A percentile compares a stretch with the other conserved stretches of the same genome.
phyloP scores from a whole-genome alignment of 495 filamentous ascomycete genomes.

The Penicillium antarcticum region DNA sequence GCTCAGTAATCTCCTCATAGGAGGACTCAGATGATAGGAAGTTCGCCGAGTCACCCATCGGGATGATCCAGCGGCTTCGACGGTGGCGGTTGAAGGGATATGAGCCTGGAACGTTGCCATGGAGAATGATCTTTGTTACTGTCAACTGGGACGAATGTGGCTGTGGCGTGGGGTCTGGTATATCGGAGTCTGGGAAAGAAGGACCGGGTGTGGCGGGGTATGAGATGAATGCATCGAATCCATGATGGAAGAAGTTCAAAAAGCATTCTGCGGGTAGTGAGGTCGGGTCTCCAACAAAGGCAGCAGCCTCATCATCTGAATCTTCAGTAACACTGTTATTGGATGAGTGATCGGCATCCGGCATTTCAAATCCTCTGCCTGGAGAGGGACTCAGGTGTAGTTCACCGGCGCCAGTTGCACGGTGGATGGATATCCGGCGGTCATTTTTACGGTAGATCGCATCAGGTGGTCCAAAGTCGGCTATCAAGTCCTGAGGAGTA shows the following conservation, averaged over 20 bases:
- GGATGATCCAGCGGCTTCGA: slow-evolving; percentile 81
- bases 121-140: slow-evolving; percentile 85
- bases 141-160: slow-evolving; percentile 60
- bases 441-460: slow-evolving; percentile 93
- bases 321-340: slow-evolving; percentile 74
- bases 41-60: slow-evolving; percentile 36
- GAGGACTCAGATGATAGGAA: slow-evolving; percentile 69
- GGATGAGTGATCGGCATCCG: slow-evolving; percentile 81
- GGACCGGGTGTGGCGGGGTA: slow-evolving; percentile 65
- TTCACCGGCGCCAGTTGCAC: slow-evolving; percentile 39
- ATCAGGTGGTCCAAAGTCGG: slow-evolving; percentile 90
- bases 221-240: slow-evolving; percentile 91
- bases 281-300: slow-evolving; percentile 30
- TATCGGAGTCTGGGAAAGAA: slow-evolving; percentile 50
- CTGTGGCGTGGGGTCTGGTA: slow-evolving; percentile 33
- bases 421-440: slow-evolving; percentile 84
- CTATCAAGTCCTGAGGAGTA: slow-evolving; percentile 83
- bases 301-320: slow-evolving; percentile 60
- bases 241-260: slow-evolving; percentile 94
- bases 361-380: slow-evolving; percentile 40
- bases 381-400: slow-evolving; percentile 38
- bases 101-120: slow-evolving; percentile 91
- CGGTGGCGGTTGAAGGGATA: slow-evolving; percentile 96
- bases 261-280: slow-evolving; percentile 69
- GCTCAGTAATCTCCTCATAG: slow-evolving; percentile 65